Evolutionary conservation across 164 flowering plant genomes (phyloP).

Genomic region (Vitis riparia): DNA sequence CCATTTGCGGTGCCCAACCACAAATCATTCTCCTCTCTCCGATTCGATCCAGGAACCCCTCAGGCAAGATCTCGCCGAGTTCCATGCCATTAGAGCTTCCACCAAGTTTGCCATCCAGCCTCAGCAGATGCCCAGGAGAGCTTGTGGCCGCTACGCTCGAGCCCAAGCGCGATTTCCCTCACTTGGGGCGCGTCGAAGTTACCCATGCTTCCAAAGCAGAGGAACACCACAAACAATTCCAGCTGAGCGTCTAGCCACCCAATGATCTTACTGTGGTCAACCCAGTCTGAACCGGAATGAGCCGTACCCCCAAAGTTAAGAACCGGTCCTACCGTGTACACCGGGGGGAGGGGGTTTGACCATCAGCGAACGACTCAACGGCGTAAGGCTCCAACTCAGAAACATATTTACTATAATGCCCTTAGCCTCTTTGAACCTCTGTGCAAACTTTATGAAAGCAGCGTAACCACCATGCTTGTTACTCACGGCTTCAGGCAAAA

Average conservation of each 20-base stretch:
- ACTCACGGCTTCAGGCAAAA: conserved; percentile 11
- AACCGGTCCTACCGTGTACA: background rate
- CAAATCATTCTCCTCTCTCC: conserved; percentile 11
- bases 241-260: no score
- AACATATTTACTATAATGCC: conserved; percentile 37
- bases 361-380: background rate
- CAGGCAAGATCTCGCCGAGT: conserved; percentile 12
- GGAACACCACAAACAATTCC: no score
- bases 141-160: background rate
- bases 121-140: conserved; percentile 3
- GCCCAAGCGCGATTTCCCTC: background rate
- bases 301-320: background rate
- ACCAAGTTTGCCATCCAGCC: no score
- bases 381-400: conserved; percentile 33
- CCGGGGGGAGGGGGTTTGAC: no score
- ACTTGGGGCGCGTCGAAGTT: no score
- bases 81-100: background rate
- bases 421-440: conserved; percentile 19
- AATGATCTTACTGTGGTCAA: no score
- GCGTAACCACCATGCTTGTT: conserved; percentile 7
- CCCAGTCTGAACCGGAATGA: no score
- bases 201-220: no score
- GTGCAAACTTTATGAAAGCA: conserved; percentile 2
- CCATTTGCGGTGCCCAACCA: conserved; percentile 13
- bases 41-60: conserved; percentile 16